phyloP scores from a whole-genome alignment of 2,329 filamentous ascomycete genomes.

The Penicillium concentricum region DNA sequence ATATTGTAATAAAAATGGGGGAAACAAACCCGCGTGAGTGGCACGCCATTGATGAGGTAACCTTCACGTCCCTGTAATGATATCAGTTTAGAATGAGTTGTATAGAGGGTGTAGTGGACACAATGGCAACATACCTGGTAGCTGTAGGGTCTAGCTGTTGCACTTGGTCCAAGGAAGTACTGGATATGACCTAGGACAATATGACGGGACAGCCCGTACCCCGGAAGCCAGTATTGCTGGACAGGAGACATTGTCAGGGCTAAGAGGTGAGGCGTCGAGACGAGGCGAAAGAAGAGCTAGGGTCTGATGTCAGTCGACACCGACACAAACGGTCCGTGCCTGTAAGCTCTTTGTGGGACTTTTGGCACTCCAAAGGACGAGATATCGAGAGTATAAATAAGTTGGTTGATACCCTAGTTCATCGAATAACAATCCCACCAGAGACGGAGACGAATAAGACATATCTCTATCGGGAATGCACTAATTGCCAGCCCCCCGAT shows the following conservation, averaged over 20 bases:
- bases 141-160: slow-evolving; percentile 48
- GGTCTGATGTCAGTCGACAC: slow-evolving; percentile 5
- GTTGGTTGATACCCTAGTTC: background rate
- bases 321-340: slow-evolving; percentile 8
- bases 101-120: slow-evolving; percentile 7
- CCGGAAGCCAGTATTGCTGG: slow-evolving; percentile 50
- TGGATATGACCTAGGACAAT: slow-evolving; percentile 51
- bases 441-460: slow-evolving; percentile 14
- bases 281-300: slow-evolving; percentile 1
- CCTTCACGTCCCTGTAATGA: slow-evolving; percentile 47
- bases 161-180: slow-evolving; percentile 49
- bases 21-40: slow-evolving; percentile 45
- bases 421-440: background rate
- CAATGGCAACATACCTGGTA: slow-evolving; percentile 43
- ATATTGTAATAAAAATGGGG: background rate
- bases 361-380: slow-evolving; percentile 8
- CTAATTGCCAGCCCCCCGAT: slow-evolving; percentile 1
- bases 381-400: slow-evolving; percentile 21
- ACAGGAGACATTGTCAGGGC: slow-evolving; percentile 34
- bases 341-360: slow-evolving; percentile 2
- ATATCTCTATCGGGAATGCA: slow-evolving; percentile 8
- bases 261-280: background rate
- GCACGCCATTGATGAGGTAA: slow-evolving; percentile 48
- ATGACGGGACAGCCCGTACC: slow-evolving; percentile 50
- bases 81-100: slow-evolving; percentile 25